Conservation (phyloP, 192 early-diverging fungal genomes). For the Podila epigama region DNA sequence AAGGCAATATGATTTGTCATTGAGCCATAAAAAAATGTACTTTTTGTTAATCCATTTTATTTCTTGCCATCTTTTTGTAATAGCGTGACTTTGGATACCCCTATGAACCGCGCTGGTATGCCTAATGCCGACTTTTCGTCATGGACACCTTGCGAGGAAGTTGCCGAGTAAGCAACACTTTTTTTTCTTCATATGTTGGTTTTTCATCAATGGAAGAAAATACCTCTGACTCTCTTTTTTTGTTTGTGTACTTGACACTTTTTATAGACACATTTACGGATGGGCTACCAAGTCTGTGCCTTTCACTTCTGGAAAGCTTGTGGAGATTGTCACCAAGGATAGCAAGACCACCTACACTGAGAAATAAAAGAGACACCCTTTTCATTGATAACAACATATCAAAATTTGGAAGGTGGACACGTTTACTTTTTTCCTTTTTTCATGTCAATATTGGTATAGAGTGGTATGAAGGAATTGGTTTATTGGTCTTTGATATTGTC, state of each 20-base stretch:
- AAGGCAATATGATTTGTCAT: not conserved
- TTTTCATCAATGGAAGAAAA: too few species aligned
- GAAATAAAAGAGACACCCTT: too few species aligned
- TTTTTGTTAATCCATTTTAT: slow-evolving; percentile 1
- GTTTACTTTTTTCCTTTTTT: not conserved
- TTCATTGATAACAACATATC: not conserved
- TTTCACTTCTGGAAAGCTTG: slow-evolving; percentile 64
- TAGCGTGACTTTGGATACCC: slow-evolving; percentile 87
- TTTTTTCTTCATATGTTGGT: not conserved
- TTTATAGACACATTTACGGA: slow-evolving; percentile 54
- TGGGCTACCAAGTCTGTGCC: slow-evolving; percentile 64
- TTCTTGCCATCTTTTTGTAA: slow-evolving; percentile 2
- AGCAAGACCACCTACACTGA: slow-evolving; percentile 64
- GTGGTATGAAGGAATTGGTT: too few species aligned
- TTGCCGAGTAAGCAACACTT: slow-evolving; percentile 63
- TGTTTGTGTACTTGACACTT: not conserved
- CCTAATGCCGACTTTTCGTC: slow-evolving; percentile 80
- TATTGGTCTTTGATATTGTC: not conserved
- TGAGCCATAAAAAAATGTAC: not conserved
- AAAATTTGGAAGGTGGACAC: not conserved
- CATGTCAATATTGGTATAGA: not conserved
- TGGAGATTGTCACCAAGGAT: slow-evolving; percentile 66
- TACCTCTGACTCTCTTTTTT: not conserved
- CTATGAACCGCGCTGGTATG: slow-evolving; percentile 88
- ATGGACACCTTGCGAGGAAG: slow-evolving; percentile 83